Evolutionary conservation across 129 eudicot genomes (phyloP), one percentile per base, ranked within the genome.

Genomic region (Flaveria robusta): DNA sequence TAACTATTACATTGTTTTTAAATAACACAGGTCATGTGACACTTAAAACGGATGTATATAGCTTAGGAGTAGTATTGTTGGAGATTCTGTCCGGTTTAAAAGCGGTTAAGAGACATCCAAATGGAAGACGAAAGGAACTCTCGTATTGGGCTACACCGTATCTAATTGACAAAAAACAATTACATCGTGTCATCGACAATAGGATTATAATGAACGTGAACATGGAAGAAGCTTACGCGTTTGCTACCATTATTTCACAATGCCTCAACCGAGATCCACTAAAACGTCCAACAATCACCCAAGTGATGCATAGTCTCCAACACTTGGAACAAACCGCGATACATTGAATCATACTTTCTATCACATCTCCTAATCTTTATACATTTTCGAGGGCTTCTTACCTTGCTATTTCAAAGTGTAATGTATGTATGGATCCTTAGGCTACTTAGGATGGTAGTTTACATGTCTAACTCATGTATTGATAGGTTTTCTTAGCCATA

Each of bases 51-150:
- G 88, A 85, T 74, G 83, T 85, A 5, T 85, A 85, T 84, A 81
- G 88, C 76, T 73, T 85, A 47, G 86, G 88, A 47, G 86, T 85
- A 34, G 88, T 85, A 55, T 62, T 85, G 2, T 81, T 85, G 23
- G 88, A 85, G 78, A 85, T 85, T 70, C 81, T 85, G 14, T 81
- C 88, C 4, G 88, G 86, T 15, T 72, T 59, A 42, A 51, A 31
- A 52, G 83, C 88, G 18, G 64, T 81, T 15, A 81, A 68, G 71
- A 77, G 80, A 47, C 77, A 79, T 52, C 78, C 75, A 68, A 71
- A 79, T 27, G 88, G 81, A 47, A 62, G 7, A 68, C 55, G 75
- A 24, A 79, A 31, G 11, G 88, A 85, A 73, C 75, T 77, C 29
- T 75, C 85, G 11, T 22, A 39, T 31, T 85, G 88, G 88, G 86